Percentiles rank a stretch among this genome's conserved stretches.
These are phyloP conservation scores for Panicum miliaceum DNA, from an alignment of 176 grass and related monocot genomes.

Conservation along the genomic window DNA sequence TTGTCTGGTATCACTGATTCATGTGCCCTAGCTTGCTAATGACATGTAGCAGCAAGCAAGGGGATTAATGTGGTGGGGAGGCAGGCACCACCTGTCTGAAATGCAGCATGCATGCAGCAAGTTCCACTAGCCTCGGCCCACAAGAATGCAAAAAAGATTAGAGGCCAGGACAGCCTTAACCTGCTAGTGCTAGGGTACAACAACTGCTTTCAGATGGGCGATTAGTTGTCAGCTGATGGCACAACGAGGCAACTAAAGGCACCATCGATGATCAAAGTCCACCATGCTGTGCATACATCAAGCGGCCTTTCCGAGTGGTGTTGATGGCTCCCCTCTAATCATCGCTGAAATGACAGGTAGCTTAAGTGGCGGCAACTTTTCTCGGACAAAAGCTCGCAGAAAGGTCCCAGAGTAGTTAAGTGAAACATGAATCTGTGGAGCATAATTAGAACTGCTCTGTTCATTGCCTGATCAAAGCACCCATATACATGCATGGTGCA, in stretches of 20 bases:
- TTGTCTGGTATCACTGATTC: background rate
- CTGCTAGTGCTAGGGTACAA: constrained; percentile 5
- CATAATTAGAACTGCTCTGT: constrained; percentile 28
- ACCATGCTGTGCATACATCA: constrained; percentile 1
- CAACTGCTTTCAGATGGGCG: constrained; percentile 21
- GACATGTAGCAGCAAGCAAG: background rate
- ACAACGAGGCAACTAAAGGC: constrained; percentile 13
- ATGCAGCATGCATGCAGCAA: constrained; percentile 10
- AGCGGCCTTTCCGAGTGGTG: constrained; percentile 11
- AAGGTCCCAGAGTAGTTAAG: constrained; percentile 15
- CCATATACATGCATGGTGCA: too few relatives aligned
- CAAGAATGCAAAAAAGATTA: background rate
- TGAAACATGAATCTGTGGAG: constrained; percentile 30
- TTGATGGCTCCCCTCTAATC: constrained; percentile 26
- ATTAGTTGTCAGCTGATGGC: constrained; percentile 39
- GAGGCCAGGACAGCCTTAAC: constrained; percentile 10
- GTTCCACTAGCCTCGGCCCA: background rate
- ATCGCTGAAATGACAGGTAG: constrained; percentile 30
- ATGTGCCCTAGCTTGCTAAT: constrained; percentile 1
- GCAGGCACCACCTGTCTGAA: constrained; percentile 28
- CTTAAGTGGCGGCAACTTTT: constrained; percentile 19
- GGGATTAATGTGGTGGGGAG: constrained; percentile 17
- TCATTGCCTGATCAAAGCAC: background rate
- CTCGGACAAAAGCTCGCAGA: constrained; percentile 28
- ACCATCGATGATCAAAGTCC: background rate